A percentile compares a stretch with the other conserved stretches of the same genome.
Evolutionary conservation across 2,329 filamentous ascomycete species (phyloP).

Genomic region (Pseudocercospora musae): DNA sequence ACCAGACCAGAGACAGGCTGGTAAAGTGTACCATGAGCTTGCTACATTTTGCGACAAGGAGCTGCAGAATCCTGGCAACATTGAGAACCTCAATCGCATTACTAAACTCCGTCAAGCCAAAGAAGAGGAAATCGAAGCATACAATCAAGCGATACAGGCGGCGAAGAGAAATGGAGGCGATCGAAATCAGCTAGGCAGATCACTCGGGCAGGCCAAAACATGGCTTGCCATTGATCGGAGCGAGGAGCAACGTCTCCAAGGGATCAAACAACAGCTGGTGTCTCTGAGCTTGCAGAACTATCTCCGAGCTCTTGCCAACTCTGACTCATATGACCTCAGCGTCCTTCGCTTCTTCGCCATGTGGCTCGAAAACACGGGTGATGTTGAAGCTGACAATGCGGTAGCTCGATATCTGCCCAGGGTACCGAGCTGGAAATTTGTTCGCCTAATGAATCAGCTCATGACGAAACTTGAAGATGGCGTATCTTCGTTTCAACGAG

Average conservation of each 20-base stretch:
- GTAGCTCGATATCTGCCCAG: constrained; percentile 66
- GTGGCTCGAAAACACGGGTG: constrained; percentile 77
- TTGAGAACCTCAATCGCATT: constrained; percentile 80
- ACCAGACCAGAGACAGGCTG: constrained; percentile 48
- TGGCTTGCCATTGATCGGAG: constrained; percentile 90
- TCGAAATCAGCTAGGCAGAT: constrained; percentile 54
- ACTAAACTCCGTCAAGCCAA: constrained; percentile 77
- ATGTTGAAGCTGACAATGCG: constrained; percentile 70
- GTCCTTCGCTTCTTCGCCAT: constrained; percentile 87
- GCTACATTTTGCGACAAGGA: constrained; percentile 94
- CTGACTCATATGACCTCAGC: constrained; percentile 84
- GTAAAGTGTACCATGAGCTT: constrained; percentile 90
- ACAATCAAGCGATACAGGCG: constrained; percentile 58
- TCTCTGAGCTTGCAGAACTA: constrained; percentile 90
- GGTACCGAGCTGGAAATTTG: constrained; percentile 90
- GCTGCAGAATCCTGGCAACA: constrained; percentile 76
- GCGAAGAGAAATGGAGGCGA: constrained; percentile 44
- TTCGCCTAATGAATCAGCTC: constrained; percentile 88
- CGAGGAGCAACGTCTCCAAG: constrained; percentile 75
- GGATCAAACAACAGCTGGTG: constrained; percentile 78
- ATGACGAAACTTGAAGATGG: constrained; percentile 83
- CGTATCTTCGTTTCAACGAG: constrained; percentile 67
- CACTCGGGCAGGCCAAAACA: constrained; percentile 70
- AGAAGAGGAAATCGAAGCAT: constrained; percentile 71
- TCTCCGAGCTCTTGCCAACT: constrained; percentile 75